Percentiles rank a stretch among this genome's conserved stretches.
These are phyloP conservation scores for Cystobasidium ongulense DNA, from an alignment of 768 basidiomycete genomes.

Conservation along the genomic window DNA sequence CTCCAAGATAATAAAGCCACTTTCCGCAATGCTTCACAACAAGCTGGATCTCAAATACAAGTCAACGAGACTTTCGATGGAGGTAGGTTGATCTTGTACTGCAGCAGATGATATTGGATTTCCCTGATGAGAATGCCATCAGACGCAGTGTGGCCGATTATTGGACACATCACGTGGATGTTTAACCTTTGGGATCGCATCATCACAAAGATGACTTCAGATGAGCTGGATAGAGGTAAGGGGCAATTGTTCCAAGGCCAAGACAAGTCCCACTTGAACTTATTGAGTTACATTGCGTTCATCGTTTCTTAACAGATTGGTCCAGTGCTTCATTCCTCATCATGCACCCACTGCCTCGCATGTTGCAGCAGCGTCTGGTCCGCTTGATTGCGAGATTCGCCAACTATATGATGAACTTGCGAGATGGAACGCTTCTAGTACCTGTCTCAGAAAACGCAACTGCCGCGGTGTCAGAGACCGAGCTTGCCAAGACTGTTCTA, in stretches of 20 bases:
- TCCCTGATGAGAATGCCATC: background rate
- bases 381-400: constrained; percentile 12
- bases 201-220: background rate
- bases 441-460: background rate
- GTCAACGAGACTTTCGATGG: constrained; percentile 9
- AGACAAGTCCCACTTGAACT: too few relatives aligned
- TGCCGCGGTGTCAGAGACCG: background rate
- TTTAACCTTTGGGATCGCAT: constrained; percentile 19
- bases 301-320: background rate
- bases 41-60: background rate
- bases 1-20: constrained; percentile 9
- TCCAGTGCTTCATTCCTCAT: constrained; percentile 7
- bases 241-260: too few relatives aligned
- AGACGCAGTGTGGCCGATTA: constrained; percentile 18
- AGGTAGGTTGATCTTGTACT: background rate
- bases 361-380: constrained; percentile 14
- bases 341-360: constrained; percentile 16
- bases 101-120: background rate
- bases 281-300: background rate
- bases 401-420: constrained; percentile 1
- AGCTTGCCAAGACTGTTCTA: background rate
- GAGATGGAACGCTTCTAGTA: background rate
- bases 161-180: constrained; percentile 14
- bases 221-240: background rate
- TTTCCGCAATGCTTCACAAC: background rate